Base-by-base conservation (phyloP, 192 early-diverging fungal species). In the Coemansia sp. region DNA sequence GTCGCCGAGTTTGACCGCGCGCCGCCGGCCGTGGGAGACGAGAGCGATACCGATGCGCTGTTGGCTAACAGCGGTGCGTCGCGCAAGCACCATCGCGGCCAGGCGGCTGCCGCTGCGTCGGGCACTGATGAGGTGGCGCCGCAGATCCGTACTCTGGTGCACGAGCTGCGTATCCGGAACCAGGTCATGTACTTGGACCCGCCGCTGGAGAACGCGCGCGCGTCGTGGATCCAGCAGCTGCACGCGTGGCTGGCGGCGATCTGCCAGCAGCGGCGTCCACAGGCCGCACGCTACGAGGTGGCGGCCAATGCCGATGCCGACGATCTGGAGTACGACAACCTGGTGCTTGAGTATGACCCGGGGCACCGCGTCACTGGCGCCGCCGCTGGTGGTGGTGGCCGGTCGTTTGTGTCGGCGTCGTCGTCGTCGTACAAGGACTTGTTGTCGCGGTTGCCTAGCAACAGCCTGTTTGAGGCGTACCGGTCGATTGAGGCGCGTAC, bases 131-230 rank as follows among this genome's bases (percentile, higher is more conserved):
- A 89, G 19, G 77, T 88, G 6, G 88, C 82, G 71, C 92, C 94
- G 8, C 67, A 78, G 40, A 81, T 95, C 24, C 85, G 90, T 59
- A 74, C 86, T 7, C 80, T 93, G 40, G 86, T 96, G 11, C 95
- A 97, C 62, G 93, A 97, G 79, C 85, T 98, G 63, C 86, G 89
- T 34, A 90, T 98, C 72, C 87, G 87, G 65, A 95, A 99, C 87
- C 97, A 98, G 83, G 88, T 93, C 69, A 97, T 99, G 91, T 97
- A 89, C 72, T 77, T 99, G 31, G 91, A 97, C 62, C 98, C 98
- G 41, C 95, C 98, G 36, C 84, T 99, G 29, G 96, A 99, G 77
- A 86, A 93, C 62, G 96, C 98, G 1, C 89, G 97, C 24, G 89
- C 88, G 10, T 87, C 89, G 37, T 98, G 94, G 93, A 94, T 92